Evolutionary conservation across 495 filamentous ascomycete species (phyloP), one percentile per base, ranked within the genome.

Genomic region (Talaromyces borbonicus): DNA sequence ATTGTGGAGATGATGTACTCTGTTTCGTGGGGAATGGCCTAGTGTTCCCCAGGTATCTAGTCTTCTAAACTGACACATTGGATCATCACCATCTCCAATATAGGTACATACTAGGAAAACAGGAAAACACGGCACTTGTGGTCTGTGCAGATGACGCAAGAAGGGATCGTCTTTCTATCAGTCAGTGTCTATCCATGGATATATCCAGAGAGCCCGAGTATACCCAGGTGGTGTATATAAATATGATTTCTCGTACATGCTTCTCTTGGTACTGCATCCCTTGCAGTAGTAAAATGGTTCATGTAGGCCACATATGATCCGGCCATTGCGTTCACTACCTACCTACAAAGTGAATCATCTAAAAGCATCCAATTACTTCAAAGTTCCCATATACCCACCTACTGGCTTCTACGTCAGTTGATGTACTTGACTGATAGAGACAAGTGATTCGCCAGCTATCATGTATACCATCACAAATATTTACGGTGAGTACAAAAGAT

Each of bases 381-480:
- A n/a, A n/a, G n/a, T n/a, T n/a, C n/a, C n/a, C n/a, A n/a, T n/a
- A n/a, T n/a, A n/a, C n/a, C n/a, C n/a, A n/a, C n/a, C n/a, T n/a
- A n/a, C n/a, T n/a, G n/a, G n/a, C n/a, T n/a, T n/a, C n/a, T n/a
- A n/a, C n/a, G n/a, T n/a, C n/a, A n/a, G n/a, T n/a, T n/a, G n/a
- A n/a, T n/a, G n/a, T n/a, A n/a, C n/a, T n/a, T n/a, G n/a, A n/a
- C n/a, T n/a, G n/a, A n/a, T n/a, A n/a, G n/a, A n/a, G n/a, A n/a
- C n/a, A n/a, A n/a, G 5, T 36, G 33, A 8, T 36, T 19, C 8
- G 8, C n/a, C 23, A 41, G 14, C 11, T 12, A 41, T n/a, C 24
- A 72, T 69, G 68, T 71, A 68, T 59, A 51, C 50, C 1, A 68
- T 71, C 50, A 56, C 65, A 15, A 71, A 72, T 51, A 69, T 72